A percentile compares a stretch with the other conserved stretches of the same genome.
Conservation (phyloP, 192 early-diverging fungal species). For the Coemansia sp. region DNA sequence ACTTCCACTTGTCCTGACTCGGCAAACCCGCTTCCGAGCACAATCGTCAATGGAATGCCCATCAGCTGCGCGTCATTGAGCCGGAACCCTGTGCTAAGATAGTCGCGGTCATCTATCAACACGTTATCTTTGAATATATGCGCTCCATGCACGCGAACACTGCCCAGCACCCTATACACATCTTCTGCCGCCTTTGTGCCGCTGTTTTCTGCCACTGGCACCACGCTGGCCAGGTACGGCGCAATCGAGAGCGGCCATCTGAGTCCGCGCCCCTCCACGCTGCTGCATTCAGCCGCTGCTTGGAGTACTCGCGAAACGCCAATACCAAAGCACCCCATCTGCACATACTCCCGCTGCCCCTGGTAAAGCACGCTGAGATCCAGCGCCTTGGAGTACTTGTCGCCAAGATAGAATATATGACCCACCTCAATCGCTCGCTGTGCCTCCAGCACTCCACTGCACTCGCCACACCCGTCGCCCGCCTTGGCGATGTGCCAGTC, state of each 20-base stretch:
- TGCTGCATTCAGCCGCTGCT: conserved; percentile 73
- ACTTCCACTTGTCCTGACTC: conserved; percentile 33
- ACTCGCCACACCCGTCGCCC: conserved; percentile 37
- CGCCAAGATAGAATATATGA: conserved; percentile 90
- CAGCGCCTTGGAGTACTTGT: conserved; percentile 79
- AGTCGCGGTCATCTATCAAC: conserved; percentile 72
- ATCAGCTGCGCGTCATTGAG: conserved; percentile 82
- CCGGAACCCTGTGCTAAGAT: conserved; percentile 72
- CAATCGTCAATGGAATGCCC: conserved; percentile 78
- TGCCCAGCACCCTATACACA: conserved; percentile 15
- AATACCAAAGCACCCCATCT: conserved; percentile 94
- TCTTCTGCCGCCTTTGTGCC: conserved; percentile 9
- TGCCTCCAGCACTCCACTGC: conserved; percentile 16
- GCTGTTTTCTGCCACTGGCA: conserved; percentile 55
- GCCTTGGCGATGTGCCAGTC: conserved; percentile 45
- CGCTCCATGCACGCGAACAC: not conserved
- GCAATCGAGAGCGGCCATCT: conserved; percentile 83
- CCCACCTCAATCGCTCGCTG: conserved; percentile 77
- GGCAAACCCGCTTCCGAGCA: conserved; percentile 68
- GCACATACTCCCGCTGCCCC: conserved; percentile 53
- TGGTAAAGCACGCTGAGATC: conserved; percentile 59
- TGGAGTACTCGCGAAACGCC: conserved; percentile 84
- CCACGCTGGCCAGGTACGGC: conserved; percentile 71
- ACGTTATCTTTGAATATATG: conserved; percentile 55
- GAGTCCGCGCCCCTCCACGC: conserved; percentile 61